Base-by-base conservation (phyloP, 345 rosid species). In the Sisymbrium irio region DNA sequence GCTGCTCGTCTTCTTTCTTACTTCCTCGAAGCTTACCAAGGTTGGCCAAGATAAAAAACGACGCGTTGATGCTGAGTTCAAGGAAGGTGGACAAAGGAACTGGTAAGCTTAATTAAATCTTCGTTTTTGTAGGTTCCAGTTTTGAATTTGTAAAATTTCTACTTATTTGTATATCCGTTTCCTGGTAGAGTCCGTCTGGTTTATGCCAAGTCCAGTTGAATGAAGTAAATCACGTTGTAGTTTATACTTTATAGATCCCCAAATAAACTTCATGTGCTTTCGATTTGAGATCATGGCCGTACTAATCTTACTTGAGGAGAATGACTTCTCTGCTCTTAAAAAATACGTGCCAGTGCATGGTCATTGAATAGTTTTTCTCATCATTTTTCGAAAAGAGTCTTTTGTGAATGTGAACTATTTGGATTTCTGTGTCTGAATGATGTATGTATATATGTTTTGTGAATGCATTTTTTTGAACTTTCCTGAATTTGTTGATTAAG, bases 21-120 rank as follows among this genome's bases (percentile, higher is more conserved):
- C 87, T 54, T 95, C 99, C 0, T 95, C 99, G 25, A 91, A 85
- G 88, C 90, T 91, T 50, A 95, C 99, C 8, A 91, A 89, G 67
- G 84, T 92, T 46, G 99, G 99, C 5, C 88, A 83, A 78, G 97
- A 89, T 44, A 91, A 81, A 84, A 95, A 95, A 85, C 85, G 87
- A 61, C 81, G 62, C 19, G 78, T 91, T 25, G 97, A 89, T 69
- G 87, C 85, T 65, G 96, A 89, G 39, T 95, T 91, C 68, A 95
- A 89, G 79, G 93, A 91, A 74, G 96, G 98, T 5, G 98, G 98
- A 2, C 98, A 94, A 78, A 80, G 99, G 69, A 88, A 94, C 75
- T 95, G 97, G 99, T 94, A 81, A 17, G 8, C 1, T 22, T 63
- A 56, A 1, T 49, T 49, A 5, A 9, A 18, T 51, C 41, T 22